These are phyloP conservation scores for Hygrophorus russula DNA, from an alignment of 768 basidiomycete genomes.

Conservation along the genomic window DNA sequence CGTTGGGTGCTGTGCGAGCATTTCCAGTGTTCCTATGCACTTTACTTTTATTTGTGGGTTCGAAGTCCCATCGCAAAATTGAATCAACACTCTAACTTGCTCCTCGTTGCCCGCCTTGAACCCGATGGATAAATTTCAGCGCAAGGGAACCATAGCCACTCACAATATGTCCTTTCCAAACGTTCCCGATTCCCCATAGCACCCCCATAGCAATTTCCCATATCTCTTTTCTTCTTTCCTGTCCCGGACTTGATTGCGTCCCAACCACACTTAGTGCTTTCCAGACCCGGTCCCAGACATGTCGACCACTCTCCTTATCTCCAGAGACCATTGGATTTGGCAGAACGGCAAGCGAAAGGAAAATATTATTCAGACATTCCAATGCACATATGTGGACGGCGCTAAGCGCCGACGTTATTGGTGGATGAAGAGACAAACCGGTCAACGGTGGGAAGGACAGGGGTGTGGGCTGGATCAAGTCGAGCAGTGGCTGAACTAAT, in stretches of 20 bases:
- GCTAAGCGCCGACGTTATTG: slow-evolving; percentile 77
- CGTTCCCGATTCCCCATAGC: slow-evolving; percentile 76
- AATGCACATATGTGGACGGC: slow-evolving; percentile 77
- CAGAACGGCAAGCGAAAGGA: slow-evolving; percentile 56
- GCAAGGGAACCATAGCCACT: slow-evolving; percentile 11
- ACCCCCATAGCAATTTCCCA: slow-evolving; percentile 77
- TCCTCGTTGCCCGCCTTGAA: slow-evolving; percentile 44
- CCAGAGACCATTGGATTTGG: slow-evolving; percentile 28
- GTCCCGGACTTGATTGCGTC: slow-evolving; percentile 45
- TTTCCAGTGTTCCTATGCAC: slow-evolving; percentile 79
- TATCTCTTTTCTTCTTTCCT: slow-evolving; percentile 61
- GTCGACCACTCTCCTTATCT: slow-evolving; percentile 36
- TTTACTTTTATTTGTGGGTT: slow-evolving; percentile 55
- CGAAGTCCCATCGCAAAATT: slow-evolving; percentile 43
- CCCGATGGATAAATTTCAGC: neutral
- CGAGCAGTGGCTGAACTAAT: slow-evolving; percentile 57
- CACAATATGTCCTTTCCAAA: slow-evolving; percentile 64
- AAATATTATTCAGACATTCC: slow-evolving; percentile 85
- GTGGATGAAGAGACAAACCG: slow-evolving; percentile 67
- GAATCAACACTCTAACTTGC: slow-evolving; percentile 55
- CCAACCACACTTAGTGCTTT: slow-evolving; percentile 46
- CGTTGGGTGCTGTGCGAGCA: slow-evolving; percentile 60
- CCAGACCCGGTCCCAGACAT: slow-evolving; percentile 63
- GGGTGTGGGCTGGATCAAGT: slow-evolving; percentile 60
- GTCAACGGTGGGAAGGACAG: slow-evolving; percentile 75